phyloP scores from a whole-genome alignment of 345 rosid genomes.

The rapeseed (Brassica napus) region DNA sequence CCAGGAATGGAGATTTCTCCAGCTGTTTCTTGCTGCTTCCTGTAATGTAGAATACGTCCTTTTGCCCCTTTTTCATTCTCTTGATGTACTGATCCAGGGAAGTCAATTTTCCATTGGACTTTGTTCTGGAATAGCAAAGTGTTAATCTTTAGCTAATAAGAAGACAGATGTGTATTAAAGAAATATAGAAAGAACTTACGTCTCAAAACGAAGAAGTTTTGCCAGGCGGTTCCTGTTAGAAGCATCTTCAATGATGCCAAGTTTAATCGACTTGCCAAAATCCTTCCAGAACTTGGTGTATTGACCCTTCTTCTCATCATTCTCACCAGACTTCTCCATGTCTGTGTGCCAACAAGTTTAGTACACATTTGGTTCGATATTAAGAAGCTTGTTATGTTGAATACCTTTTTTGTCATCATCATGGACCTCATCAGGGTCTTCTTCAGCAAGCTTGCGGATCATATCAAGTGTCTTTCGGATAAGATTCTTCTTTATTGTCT shows the following conservation, averaged over 20 bases:
- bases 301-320: conserved; percentile 83
- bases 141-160: background rate
- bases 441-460: conserved; percentile 87
- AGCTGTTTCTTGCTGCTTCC: conserved; percentile 88
- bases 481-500: conserved; percentile 96
- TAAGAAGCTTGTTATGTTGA: conserved; percentile 29
- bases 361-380: conserved; percentile 47
- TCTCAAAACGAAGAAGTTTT: conserved; percentile 89
- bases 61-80: conserved; percentile 83
- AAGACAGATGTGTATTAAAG: background rate
- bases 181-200: conserved; percentile 42
- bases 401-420: conserved; percentile 82
- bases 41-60: conserved; percentile 89
- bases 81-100: conserved; percentile 95
- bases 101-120: conserved; percentile 87
- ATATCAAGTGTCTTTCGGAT: conserved; percentile 94
- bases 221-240: conserved; percentile 91
- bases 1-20: conserved; percentile 95
- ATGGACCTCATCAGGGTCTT: conserved; percentile 78
- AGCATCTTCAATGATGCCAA: conserved; percentile 93
- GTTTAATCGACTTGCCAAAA: conserved; percentile 95
- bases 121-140: conserved; percentile 54
- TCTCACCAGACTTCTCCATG: conserved; percentile 60
- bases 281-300: conserved; percentile 94
- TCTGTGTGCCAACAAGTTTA: conserved; percentile 40